phyloP scores from a whole-genome alignment of 768 basidiomycete genomes.

The Panellus pusillus region DNA sequence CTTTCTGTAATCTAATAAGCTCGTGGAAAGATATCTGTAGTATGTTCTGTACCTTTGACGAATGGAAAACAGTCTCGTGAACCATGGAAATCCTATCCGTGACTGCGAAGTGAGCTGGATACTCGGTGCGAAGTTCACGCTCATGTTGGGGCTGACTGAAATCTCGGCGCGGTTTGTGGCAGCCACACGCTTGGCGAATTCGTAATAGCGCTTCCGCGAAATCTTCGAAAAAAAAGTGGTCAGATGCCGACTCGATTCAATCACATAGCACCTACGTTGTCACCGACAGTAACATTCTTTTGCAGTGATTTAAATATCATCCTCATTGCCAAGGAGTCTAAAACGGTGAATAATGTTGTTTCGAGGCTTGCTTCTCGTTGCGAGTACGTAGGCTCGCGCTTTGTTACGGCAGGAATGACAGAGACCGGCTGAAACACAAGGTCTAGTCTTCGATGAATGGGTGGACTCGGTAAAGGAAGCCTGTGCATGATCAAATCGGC shows the following conservation, averaged over 20 bases:
- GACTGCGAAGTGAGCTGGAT: constrained; percentile 11
- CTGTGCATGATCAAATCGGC: not conserved
- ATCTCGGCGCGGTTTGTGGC: not conserved
- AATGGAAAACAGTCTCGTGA: constrained; percentile 3
- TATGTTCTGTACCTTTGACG: not conserved
- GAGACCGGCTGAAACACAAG: constrained; percentile 2
- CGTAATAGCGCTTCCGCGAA: constrained; percentile 3
- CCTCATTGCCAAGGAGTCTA: not conserved
- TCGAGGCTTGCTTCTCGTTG: not conserved
- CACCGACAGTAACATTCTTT: not conserved
- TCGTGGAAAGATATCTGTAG: not conserved
- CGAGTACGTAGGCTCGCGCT: not conserved
- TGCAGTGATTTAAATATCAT: constrained; percentile 8
- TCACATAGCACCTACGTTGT: not conserved
- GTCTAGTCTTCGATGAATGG: not conserved
- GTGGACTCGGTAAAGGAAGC: not conserved
- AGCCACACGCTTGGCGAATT: not conserved
- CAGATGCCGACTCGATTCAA: not conserved
- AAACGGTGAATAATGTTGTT: not conserved
- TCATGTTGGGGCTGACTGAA: not conserved
- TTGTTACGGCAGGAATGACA: not conserved
- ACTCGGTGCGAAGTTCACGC: not conserved
- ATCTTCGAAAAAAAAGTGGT: not conserved
- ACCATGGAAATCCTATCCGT: not conserved
- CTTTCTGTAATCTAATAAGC: not conserved